phyloP scores from a whole-genome alignment of 108 stramenopile species.

The Nitzschia sp. region DNA sequence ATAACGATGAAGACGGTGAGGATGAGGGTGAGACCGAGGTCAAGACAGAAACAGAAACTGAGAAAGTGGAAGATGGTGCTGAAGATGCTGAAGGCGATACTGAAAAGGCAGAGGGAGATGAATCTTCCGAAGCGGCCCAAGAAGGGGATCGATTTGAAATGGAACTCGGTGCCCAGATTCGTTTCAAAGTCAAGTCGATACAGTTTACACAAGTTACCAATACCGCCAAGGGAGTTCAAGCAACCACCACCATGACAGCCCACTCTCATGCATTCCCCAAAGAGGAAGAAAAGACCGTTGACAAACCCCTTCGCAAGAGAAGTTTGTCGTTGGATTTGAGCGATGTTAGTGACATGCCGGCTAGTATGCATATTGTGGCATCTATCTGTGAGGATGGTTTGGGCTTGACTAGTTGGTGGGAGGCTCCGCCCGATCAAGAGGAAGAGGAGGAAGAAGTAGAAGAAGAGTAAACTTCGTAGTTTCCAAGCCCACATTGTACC shows the following conservation, averaged over 20 bases:
- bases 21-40: slow-evolving; percentile 5
- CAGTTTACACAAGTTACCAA: slow-evolving; percentile 84
- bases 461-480: not conserved
- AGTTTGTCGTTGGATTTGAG: slow-evolving; percentile 75
- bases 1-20: slow-evolving; percentile 41
- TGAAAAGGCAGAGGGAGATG: slow-evolving; percentile 18
- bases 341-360: slow-evolving; percentile 51
- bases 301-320: slow-evolving; percentile 56
- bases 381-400: slow-evolving; percentile 88
- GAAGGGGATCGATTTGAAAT: slow-evolving; percentile 69
- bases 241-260: slow-evolving; percentile 66
- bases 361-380: slow-evolving; percentile 80
- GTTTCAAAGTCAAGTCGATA: slow-evolving; percentile 85
- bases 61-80: slow-evolving; percentile 21
- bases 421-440: slow-evolving; percentile 41
- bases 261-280: slow-evolving; percentile 29
- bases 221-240: slow-evolving; percentile 82
- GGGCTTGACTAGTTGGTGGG: slow-evolving; percentile 82
- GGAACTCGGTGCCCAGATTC: slow-evolving; percentile 78
- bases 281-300: slow-evolving; percentile 22
- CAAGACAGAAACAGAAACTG: slow-evolving; percentile 1
- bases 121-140: slow-evolving; percentile 33
- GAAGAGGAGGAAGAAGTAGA: slow-evolving; percentile 53
- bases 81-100: slow-evolving; percentile 9
- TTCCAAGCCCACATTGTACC: too few species aligned